Evolutionary conservation across 1,139 yeast species (phyloP), one percentile per base, ranked within the genome.

Genomic region (Geotrichum cucujoidarum): DNA sequence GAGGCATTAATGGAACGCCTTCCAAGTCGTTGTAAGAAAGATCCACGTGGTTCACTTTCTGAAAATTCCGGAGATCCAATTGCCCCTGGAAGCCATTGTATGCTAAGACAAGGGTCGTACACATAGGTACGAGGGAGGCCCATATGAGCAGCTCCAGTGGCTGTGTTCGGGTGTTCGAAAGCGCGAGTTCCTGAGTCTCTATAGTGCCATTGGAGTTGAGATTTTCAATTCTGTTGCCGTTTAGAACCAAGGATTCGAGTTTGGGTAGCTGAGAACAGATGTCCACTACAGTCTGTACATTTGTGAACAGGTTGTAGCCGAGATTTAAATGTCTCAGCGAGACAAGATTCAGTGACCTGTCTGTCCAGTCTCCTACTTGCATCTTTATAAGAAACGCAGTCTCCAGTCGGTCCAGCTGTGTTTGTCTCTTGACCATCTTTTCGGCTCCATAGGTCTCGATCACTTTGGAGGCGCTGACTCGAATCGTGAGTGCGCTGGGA

Each of bases 391-490:
- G 60, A 53, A 16, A 64, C 46, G 49, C 68, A 4, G 74, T 68
- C n/a, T 55, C 58, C 44, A 86, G 65, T 17, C 68, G 62, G 3
- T 57, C 57, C 42, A 79, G 73, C 51, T 80, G 67, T 1, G 76
- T 64, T 53, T 80, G 83, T 10, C 72, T 60, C 18, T 57, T 50
- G 47, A 75, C 72, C 40, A 81, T 64, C 55, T 76, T 74, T 18
- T 77, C 82, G 60, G 85, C 80, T 1, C 95, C 95, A 51, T 69
- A 75, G 32, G 76, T 73, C 58, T 84, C 81, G 13, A 80, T 78
- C 5, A 58, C 58, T 60, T 86, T 88, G 0, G 69, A 52, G 0
- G 85, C 62, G 7, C 63, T 57, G 3, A 65, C 57, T 16, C 59
- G 57, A 3, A 58, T 55, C 22, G 56, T 49, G 35, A 45, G 44